Evolutionary conservation across 345 rosid species (phyloP).

Genomic region (Citropsis articulata): DNA sequence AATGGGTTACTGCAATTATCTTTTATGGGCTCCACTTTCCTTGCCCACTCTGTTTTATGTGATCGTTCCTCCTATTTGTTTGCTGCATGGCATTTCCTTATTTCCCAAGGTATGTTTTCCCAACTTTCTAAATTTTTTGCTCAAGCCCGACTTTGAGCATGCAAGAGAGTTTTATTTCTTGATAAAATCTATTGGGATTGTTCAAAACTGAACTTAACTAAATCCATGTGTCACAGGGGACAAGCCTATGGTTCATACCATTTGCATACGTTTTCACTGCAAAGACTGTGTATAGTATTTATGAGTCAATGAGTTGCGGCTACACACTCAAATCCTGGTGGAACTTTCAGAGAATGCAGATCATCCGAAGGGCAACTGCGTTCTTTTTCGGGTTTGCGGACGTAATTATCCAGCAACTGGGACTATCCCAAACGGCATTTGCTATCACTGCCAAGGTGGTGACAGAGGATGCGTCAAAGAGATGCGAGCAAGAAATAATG

Average conservation of each 20-base stretch:
- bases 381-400: slow-evolving; percentile 7
- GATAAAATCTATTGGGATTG: too few species aligned
- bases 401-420: slow-evolving; percentile 21
- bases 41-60: slow-evolving; percentile 29
- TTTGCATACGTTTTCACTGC: slow-evolving; percentile 17
- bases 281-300: slow-evolving; percentile 5
- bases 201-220: too few species aligned
- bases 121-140: too few species aligned
- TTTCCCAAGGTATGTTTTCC: slow-evolving; percentile 31
- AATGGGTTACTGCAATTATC: slow-evolving; percentile 33
- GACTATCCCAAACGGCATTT: slow-evolving; percentile 36
- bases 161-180: too few species aligned
- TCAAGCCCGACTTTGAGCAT: too few species aligned
- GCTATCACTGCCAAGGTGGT: slow-evolving; percentile 35
- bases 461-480: slow-evolving; percentile 29
- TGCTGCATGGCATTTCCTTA: slow-evolving; percentile 31
- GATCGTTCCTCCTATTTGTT: slow-evolving; percentile 28
- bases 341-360: slow-evolving; percentile 29
- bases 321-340: slow-evolving; percentile 10
- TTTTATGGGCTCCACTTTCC: slow-evolving; percentile 37
- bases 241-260: slow-evolving; percentile 19
- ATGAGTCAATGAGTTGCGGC: slow-evolving; percentile 9
- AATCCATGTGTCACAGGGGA: slow-evolving; percentile 4
- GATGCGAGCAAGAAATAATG: slow-evolving; percentile 38
- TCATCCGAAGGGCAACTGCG: not conserved